Percentiles rank a stretch among this genome's conserved stretches.
Evolutionary conservation across 441 rosid species (phyloP).

Genomic region (Hura crepitans): DNA sequence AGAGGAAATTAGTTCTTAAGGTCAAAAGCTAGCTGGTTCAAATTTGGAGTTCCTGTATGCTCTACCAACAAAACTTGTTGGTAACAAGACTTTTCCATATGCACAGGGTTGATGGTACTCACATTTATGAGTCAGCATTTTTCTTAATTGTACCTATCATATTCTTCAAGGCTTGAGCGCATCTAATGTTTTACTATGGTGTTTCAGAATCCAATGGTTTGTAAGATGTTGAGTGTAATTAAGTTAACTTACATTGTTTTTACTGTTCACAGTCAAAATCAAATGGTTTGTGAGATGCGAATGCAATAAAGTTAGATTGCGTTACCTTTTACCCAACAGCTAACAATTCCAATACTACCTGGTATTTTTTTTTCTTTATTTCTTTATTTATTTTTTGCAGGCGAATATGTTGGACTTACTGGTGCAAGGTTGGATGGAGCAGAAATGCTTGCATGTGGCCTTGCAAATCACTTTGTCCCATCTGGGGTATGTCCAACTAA

Average conservation of each 20-base stretch:
- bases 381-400: constrained; percentile 34
- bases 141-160: not conserved
- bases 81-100: not conserved
- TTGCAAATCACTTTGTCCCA: constrained; percentile 80
- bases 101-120: not conserved
- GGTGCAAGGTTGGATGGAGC: constrained; percentile 80
- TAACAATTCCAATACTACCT: not conserved
- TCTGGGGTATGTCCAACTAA: constrained; percentile 43
- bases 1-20: not conserved
- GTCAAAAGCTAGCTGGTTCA: not conserved
- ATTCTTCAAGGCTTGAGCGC: not conserved
- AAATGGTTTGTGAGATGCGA: not conserved
- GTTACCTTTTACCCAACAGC: not conserved
- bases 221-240: not conserved
- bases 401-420: constrained; percentile 80
- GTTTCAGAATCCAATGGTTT: not conserved
- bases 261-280: not conserved
- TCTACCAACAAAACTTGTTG: not conserved
- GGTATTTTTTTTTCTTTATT: constrained; percentile 1
- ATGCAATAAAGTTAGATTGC: not conserved
- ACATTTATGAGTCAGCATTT: not conserved
- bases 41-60: not conserved
- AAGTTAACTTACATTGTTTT: not conserved
- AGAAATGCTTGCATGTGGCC: constrained; percentile 84
- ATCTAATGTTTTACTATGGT: not conserved